A percentile compares a stretch with the other conserved stretches of the same genome.
phyloP scores from a whole-genome alignment of 2,329 filamentous ascomycete genomes.

The Alternaria hordeiaustralica region DNA sequence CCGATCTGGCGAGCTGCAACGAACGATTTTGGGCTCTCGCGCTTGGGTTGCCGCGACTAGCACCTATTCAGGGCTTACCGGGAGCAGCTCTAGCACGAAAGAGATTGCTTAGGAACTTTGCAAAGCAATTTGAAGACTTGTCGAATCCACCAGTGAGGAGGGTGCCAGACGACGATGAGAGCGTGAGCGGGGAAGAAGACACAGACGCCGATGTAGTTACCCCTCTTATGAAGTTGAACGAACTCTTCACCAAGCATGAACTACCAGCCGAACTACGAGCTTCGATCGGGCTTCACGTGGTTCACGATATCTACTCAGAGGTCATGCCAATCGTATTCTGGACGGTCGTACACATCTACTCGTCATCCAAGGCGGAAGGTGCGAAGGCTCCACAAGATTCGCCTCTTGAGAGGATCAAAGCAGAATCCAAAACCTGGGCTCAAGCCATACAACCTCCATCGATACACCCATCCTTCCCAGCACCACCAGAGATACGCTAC shows the following conservation, averaged over 20 bases:
- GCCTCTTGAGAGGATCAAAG: slow-evolving; percentile 32
- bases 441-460: slow-evolving; percentile 44
- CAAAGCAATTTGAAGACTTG: slow-evolving; percentile 35
- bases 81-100: slow-evolving; percentile 44
- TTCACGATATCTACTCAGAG: slow-evolving; percentile 38
- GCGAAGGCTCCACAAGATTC: slow-evolving; percentile 8
- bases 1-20: slow-evolving; percentile 64
- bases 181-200: slow-evolving; percentile 42
- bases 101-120: slow-evolving; percentile 37
- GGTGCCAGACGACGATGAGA: slow-evolving; percentile 40
- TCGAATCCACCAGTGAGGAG: slow-evolving; percentile 36
- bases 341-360: slow-evolving; percentile 41
- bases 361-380: slow-evolving; percentile 17
- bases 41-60: slow-evolving; percentile 62
- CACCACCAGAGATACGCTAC: slow-evolving; percentile 42
- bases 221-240: slow-evolving; percentile 40
- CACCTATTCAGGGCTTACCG: slow-evolving; percentile 58
- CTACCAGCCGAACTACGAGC: slow-evolving; percentile 37
- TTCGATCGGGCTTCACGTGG: slow-evolving; percentile 36
- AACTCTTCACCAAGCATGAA: slow-evolving; percentile 38
- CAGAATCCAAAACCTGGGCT: slow-evolving; percentile 40
- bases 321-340: slow-evolving; percentile 44
- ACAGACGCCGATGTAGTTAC: slow-evolving; percentile 44
- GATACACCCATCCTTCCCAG: slow-evolving; percentile 45
- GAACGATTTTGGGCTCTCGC: slow-evolving; percentile 60